Percentiles rank a stretch among this genome's conserved stretches.
phyloP scores from a whole-genome alignment of 2,329 filamentous ascomycete species.

The Nemania bipapillata region DNA sequence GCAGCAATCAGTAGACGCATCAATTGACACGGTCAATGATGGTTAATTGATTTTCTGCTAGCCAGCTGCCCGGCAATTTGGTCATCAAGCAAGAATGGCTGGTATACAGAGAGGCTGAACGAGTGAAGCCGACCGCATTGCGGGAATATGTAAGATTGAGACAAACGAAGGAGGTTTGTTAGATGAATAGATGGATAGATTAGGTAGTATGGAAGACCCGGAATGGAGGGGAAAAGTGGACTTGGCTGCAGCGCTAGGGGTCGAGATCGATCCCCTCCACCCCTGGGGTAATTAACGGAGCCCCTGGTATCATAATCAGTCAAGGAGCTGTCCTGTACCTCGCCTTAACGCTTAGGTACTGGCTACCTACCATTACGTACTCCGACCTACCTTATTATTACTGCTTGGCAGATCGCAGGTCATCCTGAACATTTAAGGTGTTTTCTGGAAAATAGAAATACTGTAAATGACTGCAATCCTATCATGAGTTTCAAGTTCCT shows the following conservation, averaged over 20 bases:
- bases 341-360: too few species aligned
- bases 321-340: not conserved
- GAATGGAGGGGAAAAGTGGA: constrained; percentile 34
- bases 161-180: constrained; percentile 31
- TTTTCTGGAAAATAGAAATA: too few species aligned
- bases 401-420: too few species aligned
- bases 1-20: not conserved
- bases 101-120: constrained; percentile 3
- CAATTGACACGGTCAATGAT: constrained; percentile 13
- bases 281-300: constrained; percentile 19
- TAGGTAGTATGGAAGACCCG: constrained; percentile 19
- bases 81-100: not conserved
- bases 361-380: too few species aligned
- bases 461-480: too few species aligned
- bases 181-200: constrained; percentile 23
- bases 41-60: too few species aligned
- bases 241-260: constrained; percentile 13
- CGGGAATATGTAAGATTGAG: constrained; percentile 30
- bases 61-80: not conserved
- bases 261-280: not conserved
- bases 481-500: too few species aligned
- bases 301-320: not conserved
- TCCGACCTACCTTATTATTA: too few species aligned
- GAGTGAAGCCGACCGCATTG: constrained; percentile 28
- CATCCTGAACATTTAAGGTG: too few species aligned